Conservation (phyloP, 768 basidiomycete genomes). For the Strobilomyces dryophilus region DNA sequence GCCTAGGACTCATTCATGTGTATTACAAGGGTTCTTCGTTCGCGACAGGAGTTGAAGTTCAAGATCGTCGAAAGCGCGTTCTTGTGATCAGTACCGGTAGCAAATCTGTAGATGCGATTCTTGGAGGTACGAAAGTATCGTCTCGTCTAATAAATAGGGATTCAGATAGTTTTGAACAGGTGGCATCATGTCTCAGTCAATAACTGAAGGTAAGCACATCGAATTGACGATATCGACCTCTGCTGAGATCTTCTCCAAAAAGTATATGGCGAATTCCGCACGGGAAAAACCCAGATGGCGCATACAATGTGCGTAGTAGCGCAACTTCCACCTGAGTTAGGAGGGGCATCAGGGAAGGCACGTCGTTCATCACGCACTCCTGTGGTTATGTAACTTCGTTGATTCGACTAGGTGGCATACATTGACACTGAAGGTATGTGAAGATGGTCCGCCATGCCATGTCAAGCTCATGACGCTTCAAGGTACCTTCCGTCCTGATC, state of each 20-base stretch:
- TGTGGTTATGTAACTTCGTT: neutral
- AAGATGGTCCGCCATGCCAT: neutral
- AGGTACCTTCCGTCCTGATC: slow-evolving; percentile 95
- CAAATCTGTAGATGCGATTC: slow-evolving; percentile 82
- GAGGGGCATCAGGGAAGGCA: slow-evolving; percentile 88
- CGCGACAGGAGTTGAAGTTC: slow-evolving; percentile 86
- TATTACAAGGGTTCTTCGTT: slow-evolving; percentile 78
- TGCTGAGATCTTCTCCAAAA: neutral
- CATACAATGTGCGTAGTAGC: slow-evolving; percentile 92
- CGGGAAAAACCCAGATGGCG: slow-evolving; percentile 93
- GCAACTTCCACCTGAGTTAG: slow-evolving; percentile 85
- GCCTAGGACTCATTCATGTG: neutral
- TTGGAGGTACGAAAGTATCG: slow-evolving; percentile 59
- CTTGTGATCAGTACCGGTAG: slow-evolving; percentile 88
- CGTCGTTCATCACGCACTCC: slow-evolving; percentile 2
- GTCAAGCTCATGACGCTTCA: slow-evolving; percentile 18
- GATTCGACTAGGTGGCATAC: slow-evolving; percentile 66
- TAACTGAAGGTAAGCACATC: slow-evolving; percentile 68
- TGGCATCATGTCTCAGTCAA: slow-evolving; percentile 88
- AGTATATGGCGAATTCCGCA: slow-evolving; percentile 97
- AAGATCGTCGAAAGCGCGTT: slow-evolving; percentile 79
- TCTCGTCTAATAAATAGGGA: neutral
- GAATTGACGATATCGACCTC: neutral
- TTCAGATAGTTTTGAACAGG: slow-evolving; percentile 39
- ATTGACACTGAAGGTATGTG: slow-evolving; percentile 78